Base-by-base conservation (phyloP, 768 basidiomycete species). In the Collybiopsis confluens region DNA sequence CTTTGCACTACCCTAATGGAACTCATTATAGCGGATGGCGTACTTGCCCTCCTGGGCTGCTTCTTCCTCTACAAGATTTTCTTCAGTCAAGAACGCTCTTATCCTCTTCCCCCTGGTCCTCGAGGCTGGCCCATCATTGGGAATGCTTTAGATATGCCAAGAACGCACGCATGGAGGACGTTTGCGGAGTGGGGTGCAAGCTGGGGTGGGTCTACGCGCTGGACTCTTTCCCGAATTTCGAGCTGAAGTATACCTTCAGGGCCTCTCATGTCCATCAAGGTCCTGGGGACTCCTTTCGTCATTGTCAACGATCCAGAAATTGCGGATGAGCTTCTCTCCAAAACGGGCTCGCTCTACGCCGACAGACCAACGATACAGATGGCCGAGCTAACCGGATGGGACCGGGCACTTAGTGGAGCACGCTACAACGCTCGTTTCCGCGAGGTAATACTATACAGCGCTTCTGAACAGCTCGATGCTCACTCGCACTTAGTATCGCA, bases 331-430 rank as follows among this genome's bases (percentile, higher is more conserved):
- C 58, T 74, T 56, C 67, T 76, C 42, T 72, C 72, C 38, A 71
- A 71, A 58, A 70, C 71, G 48, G 73, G 74, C 15, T 61, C 65
- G 35, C 54, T 65, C 23, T 76, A 76, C 56, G 74, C 73, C 11
- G 75, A 76, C 57, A 68, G 73, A 8, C 75, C 73, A 0, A 62
- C 65, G 13, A 58, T 76, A 23, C 68, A 73, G 0, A 74, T 75
- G 73, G 70, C 69, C 45, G 68, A 58, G 26, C 38, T 59, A 23
- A 56, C 56, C 20, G 61, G 61, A 15, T 60, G 55, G 54, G 44
- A 54, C 33, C 41, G 41, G 26, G 52, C 41, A 24, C 42, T 45
- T 3, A 44, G 52, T 26, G 52, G 52, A 3, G 52, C 42, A 18
- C 44, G 50, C 2, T 53, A 45, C 43, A 27, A 44, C 18, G 33